Evolutionary conservation across 345 rosid genomes (phyloP).

Genomic region (Angophora floribunda): DNA sequence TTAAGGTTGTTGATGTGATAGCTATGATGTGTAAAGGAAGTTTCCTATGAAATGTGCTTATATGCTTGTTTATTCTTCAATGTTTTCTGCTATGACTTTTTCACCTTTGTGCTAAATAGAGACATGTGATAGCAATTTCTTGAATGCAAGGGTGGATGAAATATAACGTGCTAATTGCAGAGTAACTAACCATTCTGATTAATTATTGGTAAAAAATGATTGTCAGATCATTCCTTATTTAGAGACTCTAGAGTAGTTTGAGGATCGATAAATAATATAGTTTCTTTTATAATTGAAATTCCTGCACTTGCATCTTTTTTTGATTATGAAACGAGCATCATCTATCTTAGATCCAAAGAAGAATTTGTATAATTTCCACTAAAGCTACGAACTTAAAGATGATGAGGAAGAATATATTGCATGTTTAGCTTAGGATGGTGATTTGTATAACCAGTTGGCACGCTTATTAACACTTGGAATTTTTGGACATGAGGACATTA

Average conservation of each 20-base stretch:
- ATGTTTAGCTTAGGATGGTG: constrained; percentile 86
- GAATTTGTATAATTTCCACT: neutral
- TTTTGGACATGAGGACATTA: constrained; percentile 95
- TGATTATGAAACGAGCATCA: neutral
- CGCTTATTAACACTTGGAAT: constrained; percentile 88
- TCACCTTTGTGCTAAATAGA: no score
- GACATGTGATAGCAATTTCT: no score
- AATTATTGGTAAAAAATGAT: neutral
- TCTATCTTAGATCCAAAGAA: neutral
- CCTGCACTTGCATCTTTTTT: neutral
- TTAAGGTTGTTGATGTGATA: no score
- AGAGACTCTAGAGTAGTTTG: neutral
- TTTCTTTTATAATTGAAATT: neutral
- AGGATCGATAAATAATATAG: neutral
- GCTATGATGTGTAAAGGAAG: no score
- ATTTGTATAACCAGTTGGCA: constrained; percentile 86
- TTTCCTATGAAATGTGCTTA: no score
- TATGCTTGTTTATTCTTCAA: no score
- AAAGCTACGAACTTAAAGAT: constrained; percentile 71
- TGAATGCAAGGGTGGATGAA: no score
- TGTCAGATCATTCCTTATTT: neutral
- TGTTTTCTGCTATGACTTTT: no score
- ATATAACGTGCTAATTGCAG: no score
- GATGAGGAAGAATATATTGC: constrained; percentile 85
- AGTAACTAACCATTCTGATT: neutral